Percentiles rank a stretch among this genome's conserved stretches.
Conservation (phyloP, 2,329 filamentous ascomycete genomes). For the Monosporascus sp. region DNA sequence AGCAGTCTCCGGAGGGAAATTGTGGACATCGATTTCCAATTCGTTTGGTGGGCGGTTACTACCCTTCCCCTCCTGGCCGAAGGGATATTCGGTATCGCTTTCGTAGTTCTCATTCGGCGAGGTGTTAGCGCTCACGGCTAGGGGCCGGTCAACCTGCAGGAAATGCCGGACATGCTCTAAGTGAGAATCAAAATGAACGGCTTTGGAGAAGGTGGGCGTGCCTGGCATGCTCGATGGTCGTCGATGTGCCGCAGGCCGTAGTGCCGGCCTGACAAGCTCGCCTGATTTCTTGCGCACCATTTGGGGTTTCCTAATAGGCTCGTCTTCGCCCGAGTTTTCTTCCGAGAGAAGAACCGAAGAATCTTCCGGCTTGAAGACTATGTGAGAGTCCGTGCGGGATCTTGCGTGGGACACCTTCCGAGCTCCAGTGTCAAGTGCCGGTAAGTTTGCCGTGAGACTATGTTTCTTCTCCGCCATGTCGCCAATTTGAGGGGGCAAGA, state of each 20-base stretch:
- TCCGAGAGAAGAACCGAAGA: slow-evolving; percentile 50
- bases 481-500: slow-evolving; percentile 30
- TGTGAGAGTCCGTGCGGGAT: slow-evolving; percentile 50
- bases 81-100: slow-evolving; percentile 85
- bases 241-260: slow-evolving; percentile 72
- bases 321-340: slow-evolving; percentile 56
- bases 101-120: slow-evolving; percentile 88
- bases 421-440: slow-evolving; percentile 33
- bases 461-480: slow-evolving; percentile 33
- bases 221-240: slow-evolving; percentile 96
- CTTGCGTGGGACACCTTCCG: slow-evolving; percentile 46
- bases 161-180: slow-evolving; percentile 96
- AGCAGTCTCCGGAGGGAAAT: slow-evolving; percentile 68
- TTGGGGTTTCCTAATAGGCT: slow-evolving; percentile 65
- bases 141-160: slow-evolving; percentile 83
- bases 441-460: slow-evolving; percentile 42
- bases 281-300: slow-evolving; percentile 99
- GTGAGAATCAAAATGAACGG: slow-evolving; percentile 96
- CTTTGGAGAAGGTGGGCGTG: slow-evolving; percentile 91
- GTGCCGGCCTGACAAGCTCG: slow-evolving; percentile 87
- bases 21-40: slow-evolving; percentile 82
- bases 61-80: slow-evolving; percentile 49
- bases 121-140: slow-evolving; percentile 92
- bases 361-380: slow-evolving; percentile 41
- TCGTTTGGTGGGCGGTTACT: slow-evolving; percentile 52